Conservation (phyloP, 495 filamentous ascomycete species). For the Parmelia sp. region DNA sequence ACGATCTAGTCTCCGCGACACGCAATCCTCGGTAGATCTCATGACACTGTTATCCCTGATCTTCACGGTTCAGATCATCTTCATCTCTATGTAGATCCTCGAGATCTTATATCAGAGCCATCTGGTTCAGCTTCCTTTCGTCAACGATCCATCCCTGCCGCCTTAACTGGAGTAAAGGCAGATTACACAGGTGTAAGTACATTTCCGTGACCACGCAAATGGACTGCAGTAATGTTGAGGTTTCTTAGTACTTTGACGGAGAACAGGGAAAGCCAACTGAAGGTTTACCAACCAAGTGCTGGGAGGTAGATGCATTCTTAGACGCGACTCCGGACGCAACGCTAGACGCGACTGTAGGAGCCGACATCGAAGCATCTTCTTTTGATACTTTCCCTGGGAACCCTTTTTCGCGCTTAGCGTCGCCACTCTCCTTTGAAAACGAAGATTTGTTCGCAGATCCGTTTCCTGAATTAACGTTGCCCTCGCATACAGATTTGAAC, state of each 20-base stretch:
- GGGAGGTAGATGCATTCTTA: conserved; percentile 6
- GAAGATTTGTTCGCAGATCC: not conserved
- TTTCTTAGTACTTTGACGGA: not conserved
- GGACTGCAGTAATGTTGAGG: no score
- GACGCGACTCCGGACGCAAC: not conserved
- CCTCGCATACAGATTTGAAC: not conserved
- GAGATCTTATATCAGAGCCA: not conserved
- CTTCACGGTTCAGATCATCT: not conserved
- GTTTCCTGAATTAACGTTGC: not conserved
- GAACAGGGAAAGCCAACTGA: conserved; percentile 11
- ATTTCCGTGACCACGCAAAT: no score
- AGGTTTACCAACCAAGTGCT: conserved; percentile 14
- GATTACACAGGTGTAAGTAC: conserved; percentile 10
- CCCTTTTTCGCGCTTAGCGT: not conserved
- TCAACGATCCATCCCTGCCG: not conserved
- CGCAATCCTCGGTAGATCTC: not conserved
- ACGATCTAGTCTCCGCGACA: conserved; percentile 10
- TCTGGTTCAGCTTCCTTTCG: conserved; percentile 6
- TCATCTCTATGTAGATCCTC: conserved; percentile 3
- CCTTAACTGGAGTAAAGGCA: conserved; percentile 1
- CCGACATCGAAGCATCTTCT: not conserved
- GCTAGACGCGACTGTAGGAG: not conserved
- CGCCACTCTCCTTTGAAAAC: not conserved
- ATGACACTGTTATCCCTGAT: conserved; percentile 1
- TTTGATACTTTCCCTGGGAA: not conserved